phyloP scores from a whole-genome alignment of 2,329 filamentous ascomycete species.

The Seiridium unicorne region DNA sequence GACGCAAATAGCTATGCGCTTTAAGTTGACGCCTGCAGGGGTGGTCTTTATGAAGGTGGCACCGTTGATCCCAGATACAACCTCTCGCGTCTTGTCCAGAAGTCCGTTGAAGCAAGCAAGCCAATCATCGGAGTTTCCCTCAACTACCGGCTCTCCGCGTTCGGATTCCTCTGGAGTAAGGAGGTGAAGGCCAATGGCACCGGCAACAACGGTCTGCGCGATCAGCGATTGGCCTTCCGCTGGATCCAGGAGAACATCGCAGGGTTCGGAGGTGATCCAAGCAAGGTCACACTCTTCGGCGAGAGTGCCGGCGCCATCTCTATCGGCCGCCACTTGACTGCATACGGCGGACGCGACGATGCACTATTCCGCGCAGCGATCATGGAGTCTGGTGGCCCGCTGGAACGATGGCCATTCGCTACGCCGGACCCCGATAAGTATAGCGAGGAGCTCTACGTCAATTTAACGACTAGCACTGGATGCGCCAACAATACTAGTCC shows the following conservation, averaged over 20 bases:
- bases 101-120: slow-evolving; percentile 47
- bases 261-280: slow-evolving; percentile 47
- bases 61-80: slow-evolving; percentile 59
- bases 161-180: slow-evolving; percentile 50
- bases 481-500: slow-evolving; percentile 25
- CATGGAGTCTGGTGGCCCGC: slow-evolving; percentile 46
- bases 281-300: slow-evolving; percentile 47
- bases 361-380: slow-evolving; percentile 53
- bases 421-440: background rate
- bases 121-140: slow-evolving; percentile 54
- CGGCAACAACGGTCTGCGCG: slow-evolving; percentile 47
- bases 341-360: slow-evolving; percentile 55
- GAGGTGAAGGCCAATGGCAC: slow-evolving; percentile 39
- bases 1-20: background rate
- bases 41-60: slow-evolving; percentile 50
- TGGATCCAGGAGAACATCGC: slow-evolving; percentile 55
- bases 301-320: slow-evolving; percentile 40
- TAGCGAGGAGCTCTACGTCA: slow-evolving; percentile 26
- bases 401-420: slow-evolving; percentile 16
- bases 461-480: slow-evolving; percentile 21
- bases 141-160: slow-evolving; percentile 52
- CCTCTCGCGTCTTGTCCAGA: slow-evolving; percentile 57
- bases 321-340: slow-evolving; percentile 46
- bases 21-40: slow-evolving; percentile 17
- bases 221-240: slow-evolving; percentile 45